phyloP scores from a whole-genome alignment of 192 early-diverging fungal genomes.

The Chytriomyces sp. region DNA sequence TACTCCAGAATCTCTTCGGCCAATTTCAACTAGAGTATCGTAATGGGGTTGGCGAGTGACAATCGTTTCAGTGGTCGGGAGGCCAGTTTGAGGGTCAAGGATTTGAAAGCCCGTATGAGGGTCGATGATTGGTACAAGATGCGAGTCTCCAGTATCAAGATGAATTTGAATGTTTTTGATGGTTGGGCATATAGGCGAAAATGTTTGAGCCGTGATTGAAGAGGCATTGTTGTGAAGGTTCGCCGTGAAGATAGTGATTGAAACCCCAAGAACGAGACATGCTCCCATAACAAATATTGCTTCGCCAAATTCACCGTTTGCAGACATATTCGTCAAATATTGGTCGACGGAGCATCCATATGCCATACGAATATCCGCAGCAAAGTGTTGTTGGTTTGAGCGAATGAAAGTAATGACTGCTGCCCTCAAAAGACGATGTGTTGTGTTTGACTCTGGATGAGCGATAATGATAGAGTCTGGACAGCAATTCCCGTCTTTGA shows the following conservation, averaged over 20 bases:
- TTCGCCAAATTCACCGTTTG: conserved; percentile 15
- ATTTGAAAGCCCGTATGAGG: background rate
- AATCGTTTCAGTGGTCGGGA: background rate
- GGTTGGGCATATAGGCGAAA: background rate
- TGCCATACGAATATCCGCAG: background rate
- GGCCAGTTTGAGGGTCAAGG: background rate
- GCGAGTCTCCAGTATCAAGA: background rate
- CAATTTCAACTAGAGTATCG: background rate
- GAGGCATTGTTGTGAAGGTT: background rate
- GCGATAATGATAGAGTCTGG: conserved; percentile 1
- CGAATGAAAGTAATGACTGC: conserved; percentile 1
- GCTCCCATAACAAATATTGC: conserved; percentile 19
- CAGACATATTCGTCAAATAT: conserved; percentile 14
- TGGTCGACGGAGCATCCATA: conserved; percentile 19
- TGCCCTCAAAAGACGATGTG: too few species aligned
- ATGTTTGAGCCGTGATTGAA: background rate
- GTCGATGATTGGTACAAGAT: background rate
- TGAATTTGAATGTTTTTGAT: background rate
- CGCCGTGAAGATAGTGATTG: background rate
- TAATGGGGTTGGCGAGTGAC: background rate
- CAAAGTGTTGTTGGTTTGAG: background rate
- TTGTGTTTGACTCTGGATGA: background rate
- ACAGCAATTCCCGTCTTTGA: background rate
- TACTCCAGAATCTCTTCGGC: background rate
- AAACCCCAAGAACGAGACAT: background rate